Evolutionary conservation across 2,329 filamentous ascomycete genomes (phyloP).

Genomic region (Coniochaeta prunicola): DNA sequence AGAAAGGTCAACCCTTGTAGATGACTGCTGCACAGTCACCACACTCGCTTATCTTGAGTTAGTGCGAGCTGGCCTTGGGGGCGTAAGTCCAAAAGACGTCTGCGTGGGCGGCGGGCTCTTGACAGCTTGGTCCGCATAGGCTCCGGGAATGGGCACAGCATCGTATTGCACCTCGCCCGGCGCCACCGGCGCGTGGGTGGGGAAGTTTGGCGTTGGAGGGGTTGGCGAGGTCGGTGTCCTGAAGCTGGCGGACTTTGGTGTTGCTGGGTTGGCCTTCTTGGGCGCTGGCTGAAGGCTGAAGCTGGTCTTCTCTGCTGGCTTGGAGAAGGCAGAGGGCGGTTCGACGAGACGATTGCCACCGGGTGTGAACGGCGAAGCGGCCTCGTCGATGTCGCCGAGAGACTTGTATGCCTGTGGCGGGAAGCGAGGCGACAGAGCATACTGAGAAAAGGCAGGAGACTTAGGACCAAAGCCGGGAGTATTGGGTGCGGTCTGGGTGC

Average conservation of each 20-base stretch:
- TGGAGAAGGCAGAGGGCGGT: conserved; percentile 54
- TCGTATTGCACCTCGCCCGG: conserved; percentile 81
- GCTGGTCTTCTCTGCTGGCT: conserved; percentile 32
- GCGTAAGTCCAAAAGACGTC: conserved; percentile 31
- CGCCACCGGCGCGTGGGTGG: conserved; percentile 56
- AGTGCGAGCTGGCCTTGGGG: not conserved
- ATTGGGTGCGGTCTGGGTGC: conserved; percentile 84
- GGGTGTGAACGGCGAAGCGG: conserved; percentile 39
- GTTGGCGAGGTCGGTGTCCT: conserved; percentile 30
- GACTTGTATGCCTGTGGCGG: conserved; percentile 47
- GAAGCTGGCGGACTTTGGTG: conserved; percentile 59
- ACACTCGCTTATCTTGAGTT: conserved; percentile 13
- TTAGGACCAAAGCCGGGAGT: conserved; percentile 80
- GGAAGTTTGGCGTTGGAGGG: conserved; percentile 19
- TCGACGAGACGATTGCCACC: conserved; percentile 47
- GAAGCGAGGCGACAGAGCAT: conserved; percentile 54
- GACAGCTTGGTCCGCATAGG: conserved; percentile 57
- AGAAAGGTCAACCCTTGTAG: conserved; percentile 3
- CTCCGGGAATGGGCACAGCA: conserved; percentile 79
- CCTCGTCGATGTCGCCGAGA: conserved; percentile 26
- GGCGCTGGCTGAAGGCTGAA: conserved; percentile 83
- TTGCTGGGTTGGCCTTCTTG: conserved; percentile 69
- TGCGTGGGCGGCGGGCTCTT: conserved; percentile 42
- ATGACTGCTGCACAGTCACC: not conserved
- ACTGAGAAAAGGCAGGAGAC: conserved; percentile 47